A percentile compares a stretch with the other conserved stretches of the same genome.
Evolutionary conservation across 345 rosid species (phyloP).

Genomic region (Citrus sinensis): DVS_A1.0 CM039161.1:4107001-4107500

Average conservation of each 20-base stretch:
- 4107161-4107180: background rate
- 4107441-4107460: background rate
- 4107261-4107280: constrained; percentile 61
- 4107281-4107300: constrained; percentile 70
- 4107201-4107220: background rate
- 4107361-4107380: constrained; percentile 61
- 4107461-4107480: background rate
- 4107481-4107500: constrained; percentile 75
- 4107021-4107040: background rate
- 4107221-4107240: background rate
- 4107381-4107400: constrained; percentile 5
- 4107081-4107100: background rate
- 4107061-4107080: background rate
- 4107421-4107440: background rate
- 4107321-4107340: constrained; percentile 75
- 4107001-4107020: background rate
- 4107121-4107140: background rate
- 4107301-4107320: constrained; percentile 77
- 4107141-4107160: background rate
- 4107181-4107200: background rate
- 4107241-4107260: constrained; percentile 46
- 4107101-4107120: background rate
- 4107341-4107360: constrained; percentile 73
- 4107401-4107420: background rate
- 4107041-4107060: background rate